Evolutionary conservation across 1,139 yeast species (phyloP), one percentile per base, ranked within the genome.

Genomic region (Kurtzmaniella quercitrusa): DNA sequence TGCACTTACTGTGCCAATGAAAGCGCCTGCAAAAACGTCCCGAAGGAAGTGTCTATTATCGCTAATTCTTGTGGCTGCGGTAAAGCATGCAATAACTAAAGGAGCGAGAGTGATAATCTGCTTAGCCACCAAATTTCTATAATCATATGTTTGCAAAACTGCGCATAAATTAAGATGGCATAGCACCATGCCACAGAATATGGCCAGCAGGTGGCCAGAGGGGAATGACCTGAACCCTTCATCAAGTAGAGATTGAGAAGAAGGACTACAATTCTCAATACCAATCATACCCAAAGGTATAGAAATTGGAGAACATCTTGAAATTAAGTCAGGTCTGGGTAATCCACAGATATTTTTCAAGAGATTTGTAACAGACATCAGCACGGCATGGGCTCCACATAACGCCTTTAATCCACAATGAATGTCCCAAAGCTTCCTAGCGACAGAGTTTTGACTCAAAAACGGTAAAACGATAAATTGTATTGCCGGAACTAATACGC

Each of bases 171-270:
- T 63, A 28, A 72, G 57, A 32, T 67, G 56, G 7, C 68, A 56
- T 15, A 71, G 55, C 1, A 70, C 63, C 53, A 72, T 65, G 0
- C 77, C 66, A 22, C 77, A 59, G 50, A 74, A 75, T 2, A 74
- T 62, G 0, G 78, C 71, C 1, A 79, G 64, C 43, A 76, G 65
- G 49, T 76, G 80, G 1, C 79, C 80, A 42, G 79, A 74, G 1
- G 81, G 80, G 47, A 76, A 75, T 3, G 76, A 62, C 47, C 78
- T 60, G 46, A 75, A 71, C 0, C 80, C 81, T 55, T 75, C 79
- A 43, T 59, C 56, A 0, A 76, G 45, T 6, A 68, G 40, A n/a
- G 48, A 44, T 9, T 53, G 36, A 41, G 68, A 50, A 1, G 52
- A 47, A 35, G 59, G 63, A 0, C 60, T 50, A 50, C 81, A 76